Base-by-base conservation (phyloP, 768 basidiomycete genomes). In the Hygrocybe punicea region DNA sequence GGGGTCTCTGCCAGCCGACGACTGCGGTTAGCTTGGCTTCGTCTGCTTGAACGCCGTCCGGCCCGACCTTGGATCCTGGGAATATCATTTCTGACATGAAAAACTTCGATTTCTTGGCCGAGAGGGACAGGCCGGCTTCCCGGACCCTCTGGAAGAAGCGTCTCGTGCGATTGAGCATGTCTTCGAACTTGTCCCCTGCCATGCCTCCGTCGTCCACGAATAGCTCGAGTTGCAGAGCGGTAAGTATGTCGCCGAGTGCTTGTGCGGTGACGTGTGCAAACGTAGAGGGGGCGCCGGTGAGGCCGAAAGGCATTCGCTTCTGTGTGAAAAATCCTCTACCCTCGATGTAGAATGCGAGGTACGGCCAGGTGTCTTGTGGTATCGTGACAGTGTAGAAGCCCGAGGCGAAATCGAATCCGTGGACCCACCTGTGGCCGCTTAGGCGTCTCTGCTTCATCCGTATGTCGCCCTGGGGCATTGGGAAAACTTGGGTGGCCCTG, bases 201-300 rank as follows among this genome's bases (percentile, higher is more conserved):
- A 67, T 44, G 0, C 67, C 72, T 0, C 74, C 69, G 51, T 80
- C 72, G 45, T 80, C 75, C 0, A 79, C 72, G 14, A 76, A 77
- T 4, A 72, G 55, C 48, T 76, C 73, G 16, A 75, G 58, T 48
- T 0, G 49, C 36, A 2, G 61, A 51, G 0, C 62, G 4, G 11
- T 10, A 1, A 74, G 40, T 1, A 73, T 35, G 47, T 73, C 71
- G 1, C 65, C 54, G 1, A 75, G 46, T 1, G 51, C 17, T 0
- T 46, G 14, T 1, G 72, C 69, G 0, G 66, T 69, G 29, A 29
- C 29, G 29, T 4, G 29, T 4, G 29, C 29, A 29, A 29, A 29
- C 8, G 29, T 29, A 4, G 29, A 29, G 29, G 29, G 29, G 4
- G 29, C 29, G 8, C 29, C 29, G 4, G 29, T 29, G 29, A 29